Evolutionary conservation across 2,329 filamentous ascomycete species (phyloP), one percentile per base, ranked within the genome.

Genomic region (Sporothrix schenckii): DNA sequence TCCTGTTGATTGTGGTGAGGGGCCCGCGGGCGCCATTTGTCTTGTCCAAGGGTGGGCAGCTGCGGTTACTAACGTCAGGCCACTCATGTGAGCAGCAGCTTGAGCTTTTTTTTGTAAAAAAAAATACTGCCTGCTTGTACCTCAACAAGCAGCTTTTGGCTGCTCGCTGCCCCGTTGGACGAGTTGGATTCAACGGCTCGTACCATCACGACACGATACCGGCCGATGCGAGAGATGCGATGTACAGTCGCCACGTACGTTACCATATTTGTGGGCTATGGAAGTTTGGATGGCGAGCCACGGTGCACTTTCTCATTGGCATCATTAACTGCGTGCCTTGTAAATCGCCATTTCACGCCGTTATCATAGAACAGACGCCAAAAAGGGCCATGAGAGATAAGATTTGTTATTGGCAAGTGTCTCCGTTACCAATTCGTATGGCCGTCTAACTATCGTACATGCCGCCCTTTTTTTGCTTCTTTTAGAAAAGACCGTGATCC

Each of bases 31-130:
- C 41, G n/a, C 11, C 56, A 60, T 44, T 60, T 30, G 56, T 60
- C 34, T 39, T 47, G 54, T 2, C 24, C 24, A 24, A 24, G 2
- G 24, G 24, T 24, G 19, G 54, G 19, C 13, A 49, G 44, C 2
- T 14, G 27, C 9, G 11, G 39, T 34, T 6, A 34, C 41, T 66
- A 66, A 47, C n/a, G 47, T 52, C 63, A 66, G 63, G 47, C 47
- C 63, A 66, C 63, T 52, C 63, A 66, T 27, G 21, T 49, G n/a
- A 47, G 34, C 58, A 10, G 24, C 60, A 49, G n/a, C 60, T 41
- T 34, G 41, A 41, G 39, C 60, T 41, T 41, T 65, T 49, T 65
- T 7, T 30, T 41, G n/a, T n/a, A n/a, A n/a, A n/a, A 66, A 21
- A n/a, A 30, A 4, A 44, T 30, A 21, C 24, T 13, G 19, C 50